Conservation (phyloP, 345 rosid species). For the Citrus medica region DNA sequence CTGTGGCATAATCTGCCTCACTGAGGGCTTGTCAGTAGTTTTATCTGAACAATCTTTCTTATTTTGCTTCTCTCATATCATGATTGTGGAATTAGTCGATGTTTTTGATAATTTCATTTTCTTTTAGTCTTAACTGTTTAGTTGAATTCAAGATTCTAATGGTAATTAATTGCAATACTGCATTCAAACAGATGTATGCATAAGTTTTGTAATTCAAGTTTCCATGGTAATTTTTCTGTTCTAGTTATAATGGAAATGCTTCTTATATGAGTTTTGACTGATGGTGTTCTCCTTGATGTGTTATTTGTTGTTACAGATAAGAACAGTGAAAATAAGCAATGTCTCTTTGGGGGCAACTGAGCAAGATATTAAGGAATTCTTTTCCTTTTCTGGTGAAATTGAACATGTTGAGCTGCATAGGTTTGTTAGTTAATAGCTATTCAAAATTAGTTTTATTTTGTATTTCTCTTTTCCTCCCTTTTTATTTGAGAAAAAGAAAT, state of each 20-base stretch:
- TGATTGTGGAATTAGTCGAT: not conserved
- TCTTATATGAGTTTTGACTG: not conserved
- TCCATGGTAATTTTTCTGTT: not conserved
- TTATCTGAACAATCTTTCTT: not conserved
- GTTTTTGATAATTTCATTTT: not conserved
- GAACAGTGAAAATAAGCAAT: conserved; percentile 73
- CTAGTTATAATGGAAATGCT: not conserved
- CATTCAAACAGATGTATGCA: not conserved
- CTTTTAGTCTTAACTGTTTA: not conserved
- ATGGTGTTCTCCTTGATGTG: not conserved
- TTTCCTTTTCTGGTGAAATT: conserved; percentile 90
- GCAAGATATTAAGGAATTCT: conserved; percentile 82
- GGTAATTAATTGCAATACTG: not conserved
- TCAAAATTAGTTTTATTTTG: not conserved
- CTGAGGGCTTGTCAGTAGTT: not conserved
- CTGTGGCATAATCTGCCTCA: not conserved
- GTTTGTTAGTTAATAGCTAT: conserved; percentile 26
- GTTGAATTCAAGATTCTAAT: no score
- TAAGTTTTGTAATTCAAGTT: not conserved
- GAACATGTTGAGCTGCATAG: conserved; percentile 58
- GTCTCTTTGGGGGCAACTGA: conserved; percentile 71
- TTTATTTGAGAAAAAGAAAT: not conserved
- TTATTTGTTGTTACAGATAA: conserved; percentile 33
- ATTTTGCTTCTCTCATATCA: not conserved
- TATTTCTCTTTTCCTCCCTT: not conserved